Conservation (phyloP, 371 early-diverging fungal species). For the Choanephora cucurbitarum region DNA sequence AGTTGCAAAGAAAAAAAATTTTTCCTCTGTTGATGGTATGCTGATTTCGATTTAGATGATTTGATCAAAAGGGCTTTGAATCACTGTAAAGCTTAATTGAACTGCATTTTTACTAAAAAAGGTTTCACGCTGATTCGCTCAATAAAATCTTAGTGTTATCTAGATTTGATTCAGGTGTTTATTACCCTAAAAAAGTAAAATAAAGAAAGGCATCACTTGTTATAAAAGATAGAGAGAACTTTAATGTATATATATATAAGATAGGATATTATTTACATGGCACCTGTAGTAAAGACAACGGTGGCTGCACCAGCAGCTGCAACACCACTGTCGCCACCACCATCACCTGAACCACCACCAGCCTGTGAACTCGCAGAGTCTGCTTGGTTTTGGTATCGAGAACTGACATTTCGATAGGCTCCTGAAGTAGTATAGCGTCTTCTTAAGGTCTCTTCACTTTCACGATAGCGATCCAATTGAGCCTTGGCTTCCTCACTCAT, state of each 20-base stretch:
- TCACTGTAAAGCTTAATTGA: too few species aligned
- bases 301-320: conserved; percentile 25
- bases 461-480: neutral
- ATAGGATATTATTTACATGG: neutral
- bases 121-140: too few species aligned
- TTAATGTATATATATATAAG: too few species aligned
- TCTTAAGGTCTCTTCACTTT: conserved; percentile 1
- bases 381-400: neutral
- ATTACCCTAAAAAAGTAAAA: too few species aligned
- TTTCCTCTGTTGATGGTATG: too few species aligned
- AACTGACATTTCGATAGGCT: neutral
- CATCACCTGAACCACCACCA: neutral
- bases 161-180: too few species aligned
- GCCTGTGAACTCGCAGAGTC: neutral
- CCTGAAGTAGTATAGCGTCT: conserved; percentile 4
- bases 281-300: conserved; percentile 15
- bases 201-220: too few species aligned
- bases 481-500: neutral
- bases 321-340: neutral
- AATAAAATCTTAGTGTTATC: too few species aligned
- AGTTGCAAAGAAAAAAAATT: too few species aligned
- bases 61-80: too few species aligned
- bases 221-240: neutral
- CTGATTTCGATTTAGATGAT: too few species aligned
- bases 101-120: too few species aligned